Conservation (phyloP, 2,329 filamentous ascomycete genomes). For the Leptographium procerum region DNA sequence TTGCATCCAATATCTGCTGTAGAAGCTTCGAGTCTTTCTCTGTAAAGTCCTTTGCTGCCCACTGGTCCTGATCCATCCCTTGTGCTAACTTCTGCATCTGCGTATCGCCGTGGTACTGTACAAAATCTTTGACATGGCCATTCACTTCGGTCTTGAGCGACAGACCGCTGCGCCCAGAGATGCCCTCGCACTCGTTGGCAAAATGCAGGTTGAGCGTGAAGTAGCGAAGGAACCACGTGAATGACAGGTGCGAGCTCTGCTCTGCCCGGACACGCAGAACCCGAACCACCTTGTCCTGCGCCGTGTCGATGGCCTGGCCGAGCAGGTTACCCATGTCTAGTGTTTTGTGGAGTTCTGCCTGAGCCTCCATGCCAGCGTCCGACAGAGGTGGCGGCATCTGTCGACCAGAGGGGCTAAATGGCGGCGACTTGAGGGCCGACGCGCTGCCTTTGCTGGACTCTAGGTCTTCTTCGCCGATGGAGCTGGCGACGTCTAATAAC, state of each 20-base stretch:
- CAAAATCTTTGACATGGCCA: conserved; percentile 69
- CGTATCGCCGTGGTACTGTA: conserved; percentile 56
- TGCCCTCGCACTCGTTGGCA: conserved; percentile 75
- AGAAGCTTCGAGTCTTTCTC: conserved; percentile 50
- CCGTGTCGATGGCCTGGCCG: conserved; percentile 68
- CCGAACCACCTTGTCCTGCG: conserved; percentile 65
- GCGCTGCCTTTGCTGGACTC: conserved; percentile 17
- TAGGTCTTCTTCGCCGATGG: conserved; percentile 35
- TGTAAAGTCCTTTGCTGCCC: conserved; percentile 66
- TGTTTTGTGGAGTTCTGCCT: conserved; percentile 66
- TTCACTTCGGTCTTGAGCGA: conserved; percentile 71
- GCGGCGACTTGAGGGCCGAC: conserved; percentile 36
- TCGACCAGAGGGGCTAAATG: conserved; percentile 37
- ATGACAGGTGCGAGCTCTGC: conserved; percentile 55
- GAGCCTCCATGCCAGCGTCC: conserved; percentile 36
- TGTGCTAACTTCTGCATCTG: conserved; percentile 66
- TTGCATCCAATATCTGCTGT: conserved; percentile 54
- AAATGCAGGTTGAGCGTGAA: conserved; percentile 75
- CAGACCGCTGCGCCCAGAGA: conserved; percentile 67
- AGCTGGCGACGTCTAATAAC: conserved; percentile 84
- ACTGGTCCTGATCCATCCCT: conserved; percentile 69
- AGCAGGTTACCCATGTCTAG: conserved; percentile 69
- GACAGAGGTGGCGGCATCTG: conserved; percentile 18
- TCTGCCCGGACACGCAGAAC: conserved; percentile 67
- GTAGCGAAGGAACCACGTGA: conserved; percentile 65